phyloP scores from a whole-genome alignment of 148 eudicot species.

The Chenopodium suecicum region DNA sequence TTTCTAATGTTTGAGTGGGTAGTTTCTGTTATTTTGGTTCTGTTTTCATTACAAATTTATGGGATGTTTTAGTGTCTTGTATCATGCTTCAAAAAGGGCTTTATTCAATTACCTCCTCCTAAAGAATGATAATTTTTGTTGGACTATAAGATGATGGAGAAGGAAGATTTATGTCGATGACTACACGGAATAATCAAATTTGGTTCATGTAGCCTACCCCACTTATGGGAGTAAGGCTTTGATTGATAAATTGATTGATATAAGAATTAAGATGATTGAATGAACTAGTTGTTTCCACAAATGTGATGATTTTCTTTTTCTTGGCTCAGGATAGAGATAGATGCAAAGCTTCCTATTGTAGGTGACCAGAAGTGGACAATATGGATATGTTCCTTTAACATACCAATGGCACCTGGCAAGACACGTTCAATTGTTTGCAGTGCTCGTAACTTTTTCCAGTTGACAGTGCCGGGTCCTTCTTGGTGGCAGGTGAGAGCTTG shows the following conservation, averaged over 20 bases:
- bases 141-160: not conserved
- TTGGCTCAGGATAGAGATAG: conserved; percentile 72
- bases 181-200: no score
- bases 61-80: no score
- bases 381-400: conserved; percentile 98
- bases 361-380: conserved; percentile 98
- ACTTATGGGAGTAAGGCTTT: no score
- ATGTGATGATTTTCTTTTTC: not conserved
- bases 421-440: conserved; percentile 99
- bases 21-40: not conserved
- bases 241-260: no score
- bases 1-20: not conserved
- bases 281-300: not conserved
- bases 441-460: conserved; percentile 95
- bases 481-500: conserved; percentile 90
- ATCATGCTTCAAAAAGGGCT: not conserved
- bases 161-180: no score
- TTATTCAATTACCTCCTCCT: not conserved
- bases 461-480: conserved; percentile 89
- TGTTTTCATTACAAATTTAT: not conserved
- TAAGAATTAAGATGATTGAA: not conserved
- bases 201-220: no score
- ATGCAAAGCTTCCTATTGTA: conserved; percentile 80
- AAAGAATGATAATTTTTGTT: not conserved
- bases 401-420: conserved; percentile 99